Base-by-base conservation (phyloP, 495 filamentous ascomycete species). In the Umbilicaria muhlenbergii region DNA sequence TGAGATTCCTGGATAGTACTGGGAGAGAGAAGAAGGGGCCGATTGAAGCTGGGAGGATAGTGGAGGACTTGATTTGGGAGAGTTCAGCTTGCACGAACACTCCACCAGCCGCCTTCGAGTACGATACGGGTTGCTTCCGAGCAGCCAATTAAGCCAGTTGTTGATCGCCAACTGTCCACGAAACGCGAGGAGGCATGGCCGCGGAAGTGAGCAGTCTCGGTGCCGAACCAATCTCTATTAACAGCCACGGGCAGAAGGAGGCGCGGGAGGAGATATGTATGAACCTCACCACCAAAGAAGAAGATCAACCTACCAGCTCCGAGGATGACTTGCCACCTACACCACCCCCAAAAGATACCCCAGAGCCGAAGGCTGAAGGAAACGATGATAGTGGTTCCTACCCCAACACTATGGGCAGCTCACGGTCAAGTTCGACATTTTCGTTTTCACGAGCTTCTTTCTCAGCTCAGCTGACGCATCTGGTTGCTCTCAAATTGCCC, bases 381-480 rank as follows among this genome's bases (percentile, higher is more conserved):
- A 71, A 65, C 34, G 58, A 65, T 8, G 67, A 68, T 54, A 52
- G 58, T 24, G 64, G 70, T 44, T 63, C 64, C 11, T 76, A 71
- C 47, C 77, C 76, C 54, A 69, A 69, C 33, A 67, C 59, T 14
- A 52, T 44, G 42, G 64, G 54, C n/a, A 54, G 58, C 31, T 56
- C 53, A 18, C 71, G 85, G n/a, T 65, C 83, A 4, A 76, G 80
- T 14, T 92, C 86, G 4, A 80, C 92, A 19, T 93, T 86, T 58
- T 91, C 89, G 0, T 72, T 98, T 47, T 91, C 86, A 5, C 78
- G 87, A 31, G 79, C 78, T 34, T 91, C 87, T 0, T 94, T 98
- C 54, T 80, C 83, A 18, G 87, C 84, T 48, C 91, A 98, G 58
- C 73, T 95, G 18, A 80, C 83, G 14, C 83, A 89, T 50, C 67